phyloP scores from a whole-genome alignment of 176 grass and related monocot genomes.

The Panicum miliaceum region DNA sequence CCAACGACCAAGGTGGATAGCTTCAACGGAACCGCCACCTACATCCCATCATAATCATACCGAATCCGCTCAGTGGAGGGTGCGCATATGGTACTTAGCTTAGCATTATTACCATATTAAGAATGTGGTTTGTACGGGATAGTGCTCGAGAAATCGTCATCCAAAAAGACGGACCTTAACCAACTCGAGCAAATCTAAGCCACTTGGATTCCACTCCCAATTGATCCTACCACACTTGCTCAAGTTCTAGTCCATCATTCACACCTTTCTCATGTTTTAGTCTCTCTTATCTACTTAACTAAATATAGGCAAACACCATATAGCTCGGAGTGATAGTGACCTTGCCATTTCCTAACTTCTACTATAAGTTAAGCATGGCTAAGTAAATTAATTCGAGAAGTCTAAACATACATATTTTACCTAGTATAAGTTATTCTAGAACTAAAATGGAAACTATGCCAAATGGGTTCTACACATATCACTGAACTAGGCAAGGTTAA shows the following conservation, averaged over 20 bases:
- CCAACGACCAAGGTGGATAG: too few species aligned
- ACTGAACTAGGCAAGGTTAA: too few species aligned
- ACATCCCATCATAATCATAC: too few species aligned
- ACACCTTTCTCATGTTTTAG: not conserved
- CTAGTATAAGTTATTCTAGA: not conserved
- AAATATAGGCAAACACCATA: not conserved
- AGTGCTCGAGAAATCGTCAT: not conserved
- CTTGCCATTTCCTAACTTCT: not conserved
- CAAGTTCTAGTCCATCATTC: not conserved
- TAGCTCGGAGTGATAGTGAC: not conserved
- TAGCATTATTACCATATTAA: slow-evolving; percentile 14
- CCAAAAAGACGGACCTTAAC: too few species aligned
- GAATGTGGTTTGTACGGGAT: not conserved
- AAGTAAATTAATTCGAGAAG: not conserved
- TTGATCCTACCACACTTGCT: not conserved
- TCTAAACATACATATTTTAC: not conserved
- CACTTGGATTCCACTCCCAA: too few species aligned
- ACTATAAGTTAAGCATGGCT: not conserved
- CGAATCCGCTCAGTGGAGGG: too few species aligned
- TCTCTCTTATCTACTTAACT: too few species aligned
- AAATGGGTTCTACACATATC: too few species aligned
- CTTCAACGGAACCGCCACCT: too few species aligned
- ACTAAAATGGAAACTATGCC: too few species aligned
- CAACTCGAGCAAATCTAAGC: too few species aligned
- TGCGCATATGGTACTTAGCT: not conserved